Evolutionary conservation across 2,329 filamentous ascomycete species (phyloP), one percentile per base, ranked within the genome.

Genomic region (Botrytis sinoallii): DNA sequence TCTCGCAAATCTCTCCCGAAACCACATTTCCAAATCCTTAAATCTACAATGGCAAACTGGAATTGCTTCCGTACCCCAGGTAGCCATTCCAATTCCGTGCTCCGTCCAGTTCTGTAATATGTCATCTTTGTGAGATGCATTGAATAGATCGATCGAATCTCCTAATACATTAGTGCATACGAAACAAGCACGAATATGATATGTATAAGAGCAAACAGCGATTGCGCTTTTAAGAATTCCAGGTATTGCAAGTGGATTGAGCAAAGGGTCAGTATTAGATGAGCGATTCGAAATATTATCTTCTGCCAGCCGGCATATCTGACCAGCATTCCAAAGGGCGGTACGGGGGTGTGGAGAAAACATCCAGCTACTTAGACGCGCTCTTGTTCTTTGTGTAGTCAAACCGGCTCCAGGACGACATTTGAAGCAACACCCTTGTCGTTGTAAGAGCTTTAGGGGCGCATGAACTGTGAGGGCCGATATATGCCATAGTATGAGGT

Each of bases 401-500:
- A 40, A 29, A 22, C 69, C 59, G 12, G 55, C 59, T 16, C 57
- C 57, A 55, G 69, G 69, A 22, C 69, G 69, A 32, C 69, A 71
- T 42, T 71, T 71, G 25, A 71, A 71, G 12, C 69, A 71, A 25
- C 69, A 71, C 55, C 59, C 69, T 55, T 71, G 69, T 64, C 59
- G 59, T 18, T 55, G 69, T 29, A 65, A 48, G 35, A 71, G 57
- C 60, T 71, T 71, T 8, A 71, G 42, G 18, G 69, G 69, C 3
- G 69, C 69, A 40, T 65, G 40, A 38, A 65, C 60, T 14, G 69
- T 71, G 18, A 71, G 69, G 3, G 59, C 57, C 12, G 69, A 71
- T 38, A 65, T 65, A 29, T 71, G 59, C 57, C 42, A 71, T 55
- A 71, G 32, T 4, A 71, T 29, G 35, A 65, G 69, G 12, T 71